A percentile compares a stretch with the other conserved stretches of the same genome.
These are phyloP conservation scores for Neurospora sp. DNA, from an alignment of 495 filamentous ascomycete species.

Conservation along the genomic window DNA sequence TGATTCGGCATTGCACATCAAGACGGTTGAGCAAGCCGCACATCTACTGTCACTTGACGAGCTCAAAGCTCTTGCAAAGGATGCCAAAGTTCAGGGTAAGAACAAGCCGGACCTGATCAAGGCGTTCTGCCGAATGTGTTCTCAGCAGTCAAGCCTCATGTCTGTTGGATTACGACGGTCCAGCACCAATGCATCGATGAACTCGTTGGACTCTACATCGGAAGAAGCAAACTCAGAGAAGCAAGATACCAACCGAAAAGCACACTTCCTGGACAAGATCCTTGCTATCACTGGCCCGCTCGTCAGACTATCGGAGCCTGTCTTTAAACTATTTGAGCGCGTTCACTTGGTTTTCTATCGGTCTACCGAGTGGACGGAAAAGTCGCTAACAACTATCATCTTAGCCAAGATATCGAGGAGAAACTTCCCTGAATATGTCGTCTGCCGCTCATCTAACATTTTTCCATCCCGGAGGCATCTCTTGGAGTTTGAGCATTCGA, in stretches of 20 bases:
- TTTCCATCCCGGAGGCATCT: slow-evolving; percentile 66
- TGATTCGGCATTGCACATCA: slow-evolving; percentile 58
- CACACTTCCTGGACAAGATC: slow-evolving; percentile 54
- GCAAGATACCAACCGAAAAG: slow-evolving; percentile 30
- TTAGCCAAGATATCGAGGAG: slow-evolving; percentile 76
- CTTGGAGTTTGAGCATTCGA: slow-evolving; percentile 80
- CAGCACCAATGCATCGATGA: slow-evolving; percentile 35
- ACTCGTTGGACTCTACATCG: slow-evolving; percentile 7
- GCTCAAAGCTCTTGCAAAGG: slow-evolving; percentile 73
- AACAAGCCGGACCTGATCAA: slow-evolving; percentile 74
- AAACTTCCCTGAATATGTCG: slow-evolving; percentile 85
- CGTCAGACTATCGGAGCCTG: slow-evolving; percentile 63
- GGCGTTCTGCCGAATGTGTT: slow-evolving; percentile 59
- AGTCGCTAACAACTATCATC: slow-evolving; percentile 90
- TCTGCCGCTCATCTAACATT: slow-evolving; percentile 82
- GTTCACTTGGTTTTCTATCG: slow-evolving; percentile 94
- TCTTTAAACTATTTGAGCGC: slow-evolving; percentile 80
- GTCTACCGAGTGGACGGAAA: slow-evolving; percentile 95
- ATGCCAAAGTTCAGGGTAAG: slow-evolving; percentile 78
- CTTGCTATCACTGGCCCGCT: slow-evolving; percentile 70
- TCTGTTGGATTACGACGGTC: slow-evolving; percentile 47
- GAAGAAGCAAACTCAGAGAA: slow-evolving; percentile 6
- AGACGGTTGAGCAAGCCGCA: slow-evolving; percentile 75
- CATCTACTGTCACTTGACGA: slow-evolving; percentile 75
- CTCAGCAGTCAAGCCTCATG: slow-evolving; percentile 60